phyloP scores from a whole-genome alignment of 1,284 basidiomycete species.

The Ustilago trichophora region DNA sequence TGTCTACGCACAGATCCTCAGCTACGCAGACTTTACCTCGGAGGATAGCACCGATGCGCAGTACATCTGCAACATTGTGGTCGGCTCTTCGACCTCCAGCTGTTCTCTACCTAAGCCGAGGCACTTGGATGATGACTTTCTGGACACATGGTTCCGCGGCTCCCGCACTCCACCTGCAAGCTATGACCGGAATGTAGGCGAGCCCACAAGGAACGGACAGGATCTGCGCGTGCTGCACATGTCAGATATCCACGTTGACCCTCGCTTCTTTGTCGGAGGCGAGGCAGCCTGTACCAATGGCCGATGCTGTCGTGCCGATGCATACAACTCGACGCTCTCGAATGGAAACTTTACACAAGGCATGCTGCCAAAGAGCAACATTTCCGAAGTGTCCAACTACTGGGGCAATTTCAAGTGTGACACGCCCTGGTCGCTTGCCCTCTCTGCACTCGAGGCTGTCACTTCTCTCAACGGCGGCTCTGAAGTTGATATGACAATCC shows the following conservation, averaged over 20 bases:
- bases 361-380: slow-evolving; percentile 41
- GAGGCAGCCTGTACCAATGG: slow-evolving; percentile 79
- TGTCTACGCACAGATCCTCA: slow-evolving; percentile 57
- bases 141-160: slow-evolving; percentile 59
- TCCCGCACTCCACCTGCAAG: slow-evolving; percentile 26
- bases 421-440: slow-evolving; percentile 74
- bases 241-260: slow-evolving; percentile 81
- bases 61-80: slow-evolving; percentile 59
- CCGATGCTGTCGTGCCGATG: slow-evolving; percentile 76
- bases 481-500: slow-evolving; percentile 76
- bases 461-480: slow-evolving; percentile 73
- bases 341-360: slow-evolving; percentile 41
- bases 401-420: slow-evolving; percentile 71
- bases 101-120: slow-evolving; percentile 51
- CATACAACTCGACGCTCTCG: slow-evolving; percentile 71
- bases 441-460: slow-evolving; percentile 76
- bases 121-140: slow-evolving; percentile 39
- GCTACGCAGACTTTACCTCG: slow-evolving; percentile 57
- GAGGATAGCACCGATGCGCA: slow-evolving; percentile 47
- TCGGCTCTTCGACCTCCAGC: slow-evolving; percentile 30
- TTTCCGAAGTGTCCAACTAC: slow-evolving; percentile 54
- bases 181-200: slow-evolving; percentile 36
- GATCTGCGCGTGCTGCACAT: slow-evolving; percentile 78
- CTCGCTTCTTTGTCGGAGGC: slow-evolving; percentile 78
- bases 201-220: slow-evolving; percentile 69